Conservation (phyloP, 164 flowering plant genomes). For the Chimonanthus salicifolius region DNA sequence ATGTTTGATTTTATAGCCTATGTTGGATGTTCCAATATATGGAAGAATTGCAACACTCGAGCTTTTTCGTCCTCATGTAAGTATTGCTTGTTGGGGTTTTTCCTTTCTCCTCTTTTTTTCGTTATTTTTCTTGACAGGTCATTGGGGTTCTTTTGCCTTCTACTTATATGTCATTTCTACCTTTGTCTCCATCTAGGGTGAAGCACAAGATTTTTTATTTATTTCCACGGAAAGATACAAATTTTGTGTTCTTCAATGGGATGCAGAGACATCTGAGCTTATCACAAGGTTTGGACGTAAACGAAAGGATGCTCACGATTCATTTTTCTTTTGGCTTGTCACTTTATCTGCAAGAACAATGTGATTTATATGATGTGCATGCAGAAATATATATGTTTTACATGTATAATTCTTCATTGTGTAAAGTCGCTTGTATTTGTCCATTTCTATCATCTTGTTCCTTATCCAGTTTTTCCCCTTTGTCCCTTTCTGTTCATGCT, state of each 20-base stretch:
- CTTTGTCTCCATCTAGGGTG: constrained; percentile 54
- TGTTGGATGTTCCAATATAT: constrained; percentile 96
- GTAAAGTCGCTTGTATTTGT: no score
- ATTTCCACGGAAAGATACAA: constrained; percentile 96
- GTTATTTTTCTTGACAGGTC: background rate
- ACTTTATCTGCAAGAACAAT: background rate
- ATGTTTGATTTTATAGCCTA: constrained; percentile 49
- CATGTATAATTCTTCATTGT: background rate
- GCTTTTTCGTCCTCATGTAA: constrained; percentile 97
- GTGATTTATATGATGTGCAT: background rate
- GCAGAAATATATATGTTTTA: background rate
- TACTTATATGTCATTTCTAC: background rate
- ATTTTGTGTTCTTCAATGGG: constrained; percentile 99
- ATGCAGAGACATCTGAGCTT: constrained; percentile 74
- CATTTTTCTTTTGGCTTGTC: background rate
- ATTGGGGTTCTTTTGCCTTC: no score
- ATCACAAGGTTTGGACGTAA: constrained; percentile 59
- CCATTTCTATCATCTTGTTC: no score
- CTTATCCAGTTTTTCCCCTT: no score
- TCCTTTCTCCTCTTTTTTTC: no score
- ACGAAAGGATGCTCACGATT: background rate
- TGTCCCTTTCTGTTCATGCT: no score
- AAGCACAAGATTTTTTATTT: constrained; percentile 88
- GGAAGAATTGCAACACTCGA: constrained; percentile 98
- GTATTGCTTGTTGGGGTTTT: constrained; percentile 20